Conservation (phyloP, 1,139 yeast species). For the Candida frijolesensis region DNA sequence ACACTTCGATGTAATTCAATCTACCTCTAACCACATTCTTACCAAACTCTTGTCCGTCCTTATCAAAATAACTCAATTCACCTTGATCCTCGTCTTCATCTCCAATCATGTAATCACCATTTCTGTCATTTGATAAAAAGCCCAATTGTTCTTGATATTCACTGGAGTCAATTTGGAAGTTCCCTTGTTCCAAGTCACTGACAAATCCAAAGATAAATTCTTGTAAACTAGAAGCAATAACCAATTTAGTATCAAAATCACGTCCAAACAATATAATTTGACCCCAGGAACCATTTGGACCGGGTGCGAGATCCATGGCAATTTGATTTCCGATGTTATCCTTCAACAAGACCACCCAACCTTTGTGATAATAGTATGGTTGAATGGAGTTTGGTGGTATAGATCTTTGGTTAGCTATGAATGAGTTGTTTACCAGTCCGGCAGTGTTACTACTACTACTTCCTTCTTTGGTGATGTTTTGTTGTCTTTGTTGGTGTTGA, state of each 20-base stretch:
- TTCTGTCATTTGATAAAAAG: slow-evolving; percentile 33
- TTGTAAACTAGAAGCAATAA: slow-evolving; percentile 56
- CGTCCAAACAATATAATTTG: slow-evolving; percentile 66
- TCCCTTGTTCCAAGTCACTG: slow-evolving; percentile 56
- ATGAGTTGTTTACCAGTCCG: slow-evolving; percentile 25
- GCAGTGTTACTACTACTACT: slow-evolving; percentile 12
- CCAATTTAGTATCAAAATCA: slow-evolving; percentile 64
- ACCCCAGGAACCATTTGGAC: slow-evolving; percentile 61
- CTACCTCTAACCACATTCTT: slow-evolving; percentile 36
- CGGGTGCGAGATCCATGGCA: slow-evolving; percentile 65
- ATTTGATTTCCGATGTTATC: slow-evolving; percentile 64
- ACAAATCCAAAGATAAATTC: slow-evolving; percentile 54
- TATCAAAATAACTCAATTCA: slow-evolving; percentile 40
- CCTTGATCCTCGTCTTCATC: slow-evolving; percentile 53
- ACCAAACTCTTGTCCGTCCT: slow-evolving; percentile 37
- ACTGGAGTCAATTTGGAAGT: slow-evolving; percentile 51
- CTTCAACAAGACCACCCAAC: slow-evolving; percentile 62
- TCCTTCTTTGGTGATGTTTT: slow-evolving; percentile 12
- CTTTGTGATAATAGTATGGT: slow-evolving; percentile 55
- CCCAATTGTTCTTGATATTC: slow-evolving; percentile 35
- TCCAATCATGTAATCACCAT: slow-evolving; percentile 50
- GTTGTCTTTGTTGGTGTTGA: slow-evolving; percentile 31
- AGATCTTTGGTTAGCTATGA: slow-evolving; percentile 54
- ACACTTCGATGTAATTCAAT: slow-evolving; percentile 52
- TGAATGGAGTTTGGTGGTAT: slow-evolving; percentile 61